A percentile compares a stretch with the other conserved stretches of the same genome.
Evolutionary conservation across 345 rosid species (phyloP).

Genomic region (Hevea brasiliensis): DNA sequence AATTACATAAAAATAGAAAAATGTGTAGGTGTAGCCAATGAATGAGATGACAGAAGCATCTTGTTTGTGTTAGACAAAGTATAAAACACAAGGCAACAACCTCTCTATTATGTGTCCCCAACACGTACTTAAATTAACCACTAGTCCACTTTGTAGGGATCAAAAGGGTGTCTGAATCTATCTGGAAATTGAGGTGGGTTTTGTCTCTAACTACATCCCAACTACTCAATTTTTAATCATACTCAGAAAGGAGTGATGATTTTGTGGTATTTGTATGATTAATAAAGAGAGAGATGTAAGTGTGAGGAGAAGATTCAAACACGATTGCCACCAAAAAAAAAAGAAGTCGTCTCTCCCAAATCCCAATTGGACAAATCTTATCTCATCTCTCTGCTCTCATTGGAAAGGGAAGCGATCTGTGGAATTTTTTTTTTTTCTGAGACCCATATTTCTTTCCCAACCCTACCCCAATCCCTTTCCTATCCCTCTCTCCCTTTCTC

Average conservation of each 20-base stretch:
- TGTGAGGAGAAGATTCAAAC: constrained; percentile 46
- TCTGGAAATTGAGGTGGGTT: constrained; percentile 57
- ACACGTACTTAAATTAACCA: constrained; percentile 20
- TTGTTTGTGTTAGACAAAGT: constrained; percentile 8
- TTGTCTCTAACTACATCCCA: constrained; percentile 33
- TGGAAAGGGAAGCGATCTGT: constrained; percentile 25
- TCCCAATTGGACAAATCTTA: constrained; percentile 35
- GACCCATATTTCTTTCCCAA: constrained; percentile 10
- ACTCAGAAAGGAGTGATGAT: no score
- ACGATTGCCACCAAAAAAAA: constrained; percentile 24
- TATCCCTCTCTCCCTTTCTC: no score
- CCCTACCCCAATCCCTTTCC: no score
- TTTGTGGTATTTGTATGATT: background rate
- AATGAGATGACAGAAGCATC: constrained; percentile 8
- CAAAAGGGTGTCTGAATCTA: constrained; percentile 51
- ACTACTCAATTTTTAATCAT: no score
- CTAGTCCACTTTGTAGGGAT: constrained; percentile 18
- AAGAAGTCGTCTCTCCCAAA: background rate
- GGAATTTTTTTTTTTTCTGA: background rate
- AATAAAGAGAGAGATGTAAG: background rate
- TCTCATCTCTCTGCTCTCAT: constrained; percentile 27
- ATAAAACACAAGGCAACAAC: constrained; percentile 6
- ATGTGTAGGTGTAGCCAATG: background rate
- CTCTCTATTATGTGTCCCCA: constrained; percentile 12
- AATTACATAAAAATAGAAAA: background rate